These are phyloP conservation scores for Smallanthus sonchifolius DNA, from an alignment of 129 eudicot species.

Conservation along the genomic window DNA sequence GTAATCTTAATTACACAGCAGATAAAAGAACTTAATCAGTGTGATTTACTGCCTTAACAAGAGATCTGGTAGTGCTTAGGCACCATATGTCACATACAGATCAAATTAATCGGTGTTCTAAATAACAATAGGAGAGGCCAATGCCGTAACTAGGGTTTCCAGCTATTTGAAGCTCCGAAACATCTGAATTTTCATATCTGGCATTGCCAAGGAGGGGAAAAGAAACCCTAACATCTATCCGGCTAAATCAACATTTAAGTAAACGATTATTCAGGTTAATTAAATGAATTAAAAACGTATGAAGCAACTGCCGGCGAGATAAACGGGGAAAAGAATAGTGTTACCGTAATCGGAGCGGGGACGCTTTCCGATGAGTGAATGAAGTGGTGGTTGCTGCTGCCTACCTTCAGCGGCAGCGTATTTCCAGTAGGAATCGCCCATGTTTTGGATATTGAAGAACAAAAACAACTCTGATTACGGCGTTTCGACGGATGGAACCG, in stretches of 20 bases:
- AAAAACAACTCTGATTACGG: neutral
- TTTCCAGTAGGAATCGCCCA: slow-evolving; percentile 73
- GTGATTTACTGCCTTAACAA: neutral
- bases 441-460: slow-evolving; percentile 1
- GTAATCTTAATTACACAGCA: neutral
- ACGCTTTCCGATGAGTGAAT: slow-evolving; percentile 54
- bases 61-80: neutral
- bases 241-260: neutral
- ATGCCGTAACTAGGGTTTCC: slow-evolving; percentile 17
- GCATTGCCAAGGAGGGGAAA: neutral
- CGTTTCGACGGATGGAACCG: too few relatives aligned
- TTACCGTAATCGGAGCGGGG: slow-evolving; percentile 73
- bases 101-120: neutral
- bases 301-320: neutral
- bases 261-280: neutral
- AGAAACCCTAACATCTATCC: slow-evolving; percentile 4
- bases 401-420: slow-evolving; percentile 39
- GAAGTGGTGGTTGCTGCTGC: slow-evolving; percentile 32
- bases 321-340: neutral
- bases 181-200: neutral
- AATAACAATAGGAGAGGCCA: neutral
- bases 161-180: neutral
- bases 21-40: neutral
- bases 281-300: neutral
- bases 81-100: neutral